Percentiles rank a stretch among this genome's conserved stretches.
These are phyloP conservation scores for Candida ponderosae DNA, from an alignment of 805 yeast species.

Conservation along the genomic window DNA sequence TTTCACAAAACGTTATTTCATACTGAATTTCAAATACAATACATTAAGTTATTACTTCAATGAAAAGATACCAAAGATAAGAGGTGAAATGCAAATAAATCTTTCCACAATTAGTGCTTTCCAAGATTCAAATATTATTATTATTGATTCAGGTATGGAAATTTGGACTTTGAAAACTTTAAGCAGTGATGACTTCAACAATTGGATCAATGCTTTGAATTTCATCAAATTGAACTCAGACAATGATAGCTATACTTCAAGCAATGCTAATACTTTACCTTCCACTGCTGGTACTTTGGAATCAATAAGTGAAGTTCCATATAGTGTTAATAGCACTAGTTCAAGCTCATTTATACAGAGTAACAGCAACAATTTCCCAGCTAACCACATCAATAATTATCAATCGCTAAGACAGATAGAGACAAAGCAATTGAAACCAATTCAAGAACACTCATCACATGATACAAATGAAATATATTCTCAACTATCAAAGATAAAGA, in stretches of 20 bases:
- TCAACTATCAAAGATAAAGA: neutral
- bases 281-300: neutral
- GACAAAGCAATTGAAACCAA: neutral
- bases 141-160: constrained; percentile 92
- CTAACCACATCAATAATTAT: neutral
- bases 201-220: constrained; percentile 81
- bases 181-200: constrained; percentile 55
- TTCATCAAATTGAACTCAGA: constrained; percentile 14
- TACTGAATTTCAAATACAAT: constrained; percentile 75
- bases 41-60: constrained; percentile 74
- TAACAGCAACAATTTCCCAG: neutral
- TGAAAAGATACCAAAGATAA: constrained; percentile 58
- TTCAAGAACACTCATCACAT: neutral
- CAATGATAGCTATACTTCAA: neutral
- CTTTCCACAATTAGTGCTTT: constrained; percentile 80
- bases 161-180: constrained; percentile 81
- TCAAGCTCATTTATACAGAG: neutral
- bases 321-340: too few species aligned
- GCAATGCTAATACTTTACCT: neutral
- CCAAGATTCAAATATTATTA: constrained; percentile 55
- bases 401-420: neutral
- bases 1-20: constrained; percentile 76
- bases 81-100: constrained; percentile 89
- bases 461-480: neutral
- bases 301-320: too few species aligned